phyloP scores from a whole-genome alignment of 2,329 filamentous ascomycete genomes.

The Stachybotrys echinatus region DNA sequence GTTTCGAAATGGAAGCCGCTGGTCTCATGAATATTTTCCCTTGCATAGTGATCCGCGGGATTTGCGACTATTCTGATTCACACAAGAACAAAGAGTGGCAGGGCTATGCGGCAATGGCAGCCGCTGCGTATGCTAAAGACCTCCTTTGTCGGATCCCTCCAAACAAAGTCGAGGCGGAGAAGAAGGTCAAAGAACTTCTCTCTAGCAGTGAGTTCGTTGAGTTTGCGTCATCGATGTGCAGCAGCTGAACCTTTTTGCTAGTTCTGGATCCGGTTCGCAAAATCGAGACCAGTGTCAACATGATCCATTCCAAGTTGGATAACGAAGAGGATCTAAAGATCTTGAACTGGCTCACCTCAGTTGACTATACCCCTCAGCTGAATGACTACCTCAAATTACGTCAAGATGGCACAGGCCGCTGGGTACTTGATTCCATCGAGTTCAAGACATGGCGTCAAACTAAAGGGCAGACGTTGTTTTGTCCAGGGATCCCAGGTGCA shows the following conservation, averaged over 20 bases:
- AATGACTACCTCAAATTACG: background rate
- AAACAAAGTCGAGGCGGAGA: constrained; percentile 7
- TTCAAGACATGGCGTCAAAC: background rate
- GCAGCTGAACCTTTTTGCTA: too few species aligned
- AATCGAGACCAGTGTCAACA: too few species aligned
- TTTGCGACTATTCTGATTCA: constrained; percentile 29
- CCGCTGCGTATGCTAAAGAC: constrained; percentile 22
- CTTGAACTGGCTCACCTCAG: background rate
- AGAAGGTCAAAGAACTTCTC: constrained; percentile 4
- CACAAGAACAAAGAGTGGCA: constrained; percentile 26
- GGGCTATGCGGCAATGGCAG: constrained; percentile 20
- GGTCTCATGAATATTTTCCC: constrained; percentile 20
- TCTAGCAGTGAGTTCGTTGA: background rate
- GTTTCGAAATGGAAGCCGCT: constrained; percentile 22
- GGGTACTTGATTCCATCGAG: background rate
- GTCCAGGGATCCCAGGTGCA: background rate
- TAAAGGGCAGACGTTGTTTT: background rate
- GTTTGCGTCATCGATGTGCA: background rate
- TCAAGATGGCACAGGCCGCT: background rate
- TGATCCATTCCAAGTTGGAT: too few species aligned
- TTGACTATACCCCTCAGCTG: background rate
- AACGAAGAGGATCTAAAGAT: too few species aligned
- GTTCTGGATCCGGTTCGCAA: too few species aligned
- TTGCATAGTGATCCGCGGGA: constrained; percentile 25
- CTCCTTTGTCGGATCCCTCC: constrained; percentile 10